These are phyloP conservation scores for Microsporum canis DNA, from an alignment of 2,329 filamentous ascomycete species.

Conservation along the genomic window DNA sequence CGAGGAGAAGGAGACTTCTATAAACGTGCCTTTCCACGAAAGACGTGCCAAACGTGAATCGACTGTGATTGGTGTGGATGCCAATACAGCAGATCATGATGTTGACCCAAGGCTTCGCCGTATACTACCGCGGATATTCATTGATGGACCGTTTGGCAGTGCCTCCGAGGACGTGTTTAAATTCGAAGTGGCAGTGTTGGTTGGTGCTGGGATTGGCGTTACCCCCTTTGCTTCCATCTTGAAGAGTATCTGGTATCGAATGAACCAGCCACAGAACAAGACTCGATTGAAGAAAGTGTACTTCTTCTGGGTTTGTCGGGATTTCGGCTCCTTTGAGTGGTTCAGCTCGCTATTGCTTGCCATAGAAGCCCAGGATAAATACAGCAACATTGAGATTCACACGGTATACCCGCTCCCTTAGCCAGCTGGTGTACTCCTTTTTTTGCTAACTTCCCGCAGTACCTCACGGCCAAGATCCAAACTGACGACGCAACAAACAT, in stretches of 20 bases:
- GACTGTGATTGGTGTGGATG: conserved; percentile 58
- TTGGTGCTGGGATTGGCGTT: conserved; percentile 42
- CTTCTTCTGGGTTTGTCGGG: conserved; percentile 86
- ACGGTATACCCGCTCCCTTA: conserved; percentile 13
- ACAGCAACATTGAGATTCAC: conserved; percentile 78
- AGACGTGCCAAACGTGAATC: conserved; percentile 35
- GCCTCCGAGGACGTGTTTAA: conserved; percentile 76
- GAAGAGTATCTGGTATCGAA: conserved; percentile 87
- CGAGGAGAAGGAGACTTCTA: conserved; percentile 27
- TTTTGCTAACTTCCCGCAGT: conserved; percentile 32
- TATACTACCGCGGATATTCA: conserved; percentile 66
- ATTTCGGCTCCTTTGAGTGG: conserved; percentile 84
- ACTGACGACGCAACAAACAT: conserved; percentile 78
- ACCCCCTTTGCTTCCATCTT: conserved; percentile 44
- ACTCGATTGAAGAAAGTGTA: conserved; percentile 75
- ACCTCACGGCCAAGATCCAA: conserved; percentile 78
- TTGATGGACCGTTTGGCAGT: conserved; percentile 76
- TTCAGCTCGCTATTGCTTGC: conserved; percentile 72
- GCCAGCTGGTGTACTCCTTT: neutral
- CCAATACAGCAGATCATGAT: conserved; percentile 39
- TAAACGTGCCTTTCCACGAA: neutral
- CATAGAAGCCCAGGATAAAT: conserved; percentile 75
- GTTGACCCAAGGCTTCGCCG: conserved; percentile 61
- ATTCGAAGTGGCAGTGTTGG: conserved; percentile 41
- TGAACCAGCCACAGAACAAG: conserved; percentile 74